Conservation (phyloP, 352 stramenopile species). For the Phytopythium aichiense region DNA sequence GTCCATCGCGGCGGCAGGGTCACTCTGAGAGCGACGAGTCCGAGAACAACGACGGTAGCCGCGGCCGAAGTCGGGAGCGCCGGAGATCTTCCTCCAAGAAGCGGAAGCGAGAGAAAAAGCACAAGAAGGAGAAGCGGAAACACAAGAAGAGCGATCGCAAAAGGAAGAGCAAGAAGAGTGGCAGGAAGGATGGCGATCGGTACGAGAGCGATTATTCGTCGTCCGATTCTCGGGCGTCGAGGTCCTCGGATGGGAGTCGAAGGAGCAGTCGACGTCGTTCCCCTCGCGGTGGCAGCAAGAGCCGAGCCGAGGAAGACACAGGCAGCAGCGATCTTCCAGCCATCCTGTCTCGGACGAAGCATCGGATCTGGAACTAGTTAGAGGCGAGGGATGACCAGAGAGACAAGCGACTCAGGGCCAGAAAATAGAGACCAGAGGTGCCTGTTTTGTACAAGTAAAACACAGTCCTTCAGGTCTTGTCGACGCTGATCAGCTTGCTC, state of each 20-base stretch:
- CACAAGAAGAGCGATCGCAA: slow-evolving; percentile 18
- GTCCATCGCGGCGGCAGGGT: background rate
- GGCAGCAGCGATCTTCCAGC: slow-evolving; percentile 10
- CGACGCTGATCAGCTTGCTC: slow-evolving; percentile 29
- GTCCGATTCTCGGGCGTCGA: slow-evolving; percentile 5
- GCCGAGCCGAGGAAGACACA: background rate
- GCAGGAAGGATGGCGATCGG: slow-evolving; percentile 2
- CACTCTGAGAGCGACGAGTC: slow-evolving; percentile 1
- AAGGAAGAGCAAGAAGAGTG: slow-evolving; percentile 20
- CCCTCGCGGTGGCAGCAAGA: background rate
- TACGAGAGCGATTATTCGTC: slow-evolving; percentile 1
- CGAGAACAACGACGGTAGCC: slow-evolving; percentile 9
- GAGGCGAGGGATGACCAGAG: background rate
- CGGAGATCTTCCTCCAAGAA: slow-evolving; percentile 10
- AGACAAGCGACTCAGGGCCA: background rate
- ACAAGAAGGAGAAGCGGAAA: slow-evolving; percentile 13
- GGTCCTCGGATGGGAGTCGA: background rate
- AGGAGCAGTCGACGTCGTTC: background rate
- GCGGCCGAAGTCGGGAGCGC: background rate
- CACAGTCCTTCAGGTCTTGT: background rate
- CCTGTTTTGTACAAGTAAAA: background rate
- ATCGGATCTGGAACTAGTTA: slow-evolving; percentile 35
- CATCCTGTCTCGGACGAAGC: slow-evolving; percentile 27
- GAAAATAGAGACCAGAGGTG: slow-evolving; percentile 5
- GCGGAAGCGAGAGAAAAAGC: slow-evolving; percentile 8